Evolutionary conservation across 306 rosid genomes (phyloP).

Genomic region (Fragaria ananassa): DNA sequence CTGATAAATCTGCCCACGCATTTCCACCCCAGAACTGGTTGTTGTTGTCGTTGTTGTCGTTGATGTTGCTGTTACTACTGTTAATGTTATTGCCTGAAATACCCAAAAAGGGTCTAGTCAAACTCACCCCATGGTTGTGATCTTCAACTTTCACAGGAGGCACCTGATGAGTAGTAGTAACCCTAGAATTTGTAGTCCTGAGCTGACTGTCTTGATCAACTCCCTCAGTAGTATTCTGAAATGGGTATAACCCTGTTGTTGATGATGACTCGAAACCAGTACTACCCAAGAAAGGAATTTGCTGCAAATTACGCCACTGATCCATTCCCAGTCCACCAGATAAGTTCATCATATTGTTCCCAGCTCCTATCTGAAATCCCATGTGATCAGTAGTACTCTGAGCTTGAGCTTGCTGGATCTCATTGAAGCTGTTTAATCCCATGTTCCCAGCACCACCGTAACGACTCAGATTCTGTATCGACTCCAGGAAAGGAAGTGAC

Average conservation of each 20-base stretch:
- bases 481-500: slow-evolving; percentile 54
- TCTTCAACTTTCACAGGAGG: slow-evolving; percentile 56
- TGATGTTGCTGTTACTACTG: background rate
- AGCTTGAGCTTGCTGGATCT: slow-evolving; percentile 43
- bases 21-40: slow-evolving; percentile 35
- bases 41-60: background rate
- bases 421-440: slow-evolving; percentile 50
- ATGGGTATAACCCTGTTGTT: slow-evolving; percentile 31
- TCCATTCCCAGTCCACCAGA: slow-evolving; percentile 28
- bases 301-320: slow-evolving; percentile 61
- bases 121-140: slow-evolving; percentile 33
- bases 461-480: slow-evolving; percentile 58
- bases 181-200: slow-evolving; percentile 44
- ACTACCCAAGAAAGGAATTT: slow-evolving; percentile 50
- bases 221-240: slow-evolving; percentile 38
- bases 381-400: slow-evolving; percentile 28
- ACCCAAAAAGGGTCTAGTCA: slow-evolving; percentile 36
- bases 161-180: slow-evolving; percentile 23
- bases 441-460: slow-evolving; percentile 50
- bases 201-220: slow-evolving; percentile 15
- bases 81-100: slow-evolving; percentile 31
- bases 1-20: slow-evolving; percentile 69
- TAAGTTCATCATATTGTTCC: slow-evolving; percentile 15
- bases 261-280: slow-evolving; percentile 42
- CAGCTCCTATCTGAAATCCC: slow-evolving; percentile 51